A percentile compares a stretch with the other conserved stretches of the same genome.
Conservation (phyloP, 208 protist species). For the Herpetomonas samuelpessoai region DNA sequence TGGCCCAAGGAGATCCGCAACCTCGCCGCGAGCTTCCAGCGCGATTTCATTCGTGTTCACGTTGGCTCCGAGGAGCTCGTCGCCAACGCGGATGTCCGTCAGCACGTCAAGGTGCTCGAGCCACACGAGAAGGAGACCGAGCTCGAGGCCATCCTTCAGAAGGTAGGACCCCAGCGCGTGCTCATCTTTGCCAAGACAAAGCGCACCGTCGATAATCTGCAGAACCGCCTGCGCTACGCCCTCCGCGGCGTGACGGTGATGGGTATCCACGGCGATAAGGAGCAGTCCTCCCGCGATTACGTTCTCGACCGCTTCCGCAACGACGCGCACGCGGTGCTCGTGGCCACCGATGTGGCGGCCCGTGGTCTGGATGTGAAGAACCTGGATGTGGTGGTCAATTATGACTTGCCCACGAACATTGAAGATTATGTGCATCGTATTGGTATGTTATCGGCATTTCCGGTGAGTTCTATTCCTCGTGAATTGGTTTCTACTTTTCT, state of each 20-base stretch:
- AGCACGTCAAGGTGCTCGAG: conserved; percentile 75
- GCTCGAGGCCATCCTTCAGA: conserved; percentile 68
- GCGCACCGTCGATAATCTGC: conserved; percentile 73
- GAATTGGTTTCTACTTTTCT: no score
- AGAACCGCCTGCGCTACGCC: conserved; percentile 54
- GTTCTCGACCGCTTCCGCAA: conserved; percentile 85
- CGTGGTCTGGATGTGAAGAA: conserved; percentile 97
- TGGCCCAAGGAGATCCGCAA: conserved; percentile 88
- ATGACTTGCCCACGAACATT: conserved; percentile 98
- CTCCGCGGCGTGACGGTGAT: conserved; percentile 59
- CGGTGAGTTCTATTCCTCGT: no score
- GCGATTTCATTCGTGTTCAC: conserved; percentile 89
- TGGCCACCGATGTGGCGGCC: conserved; percentile 93
- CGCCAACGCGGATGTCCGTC: conserved; percentile 78
- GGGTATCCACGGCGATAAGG: conserved; percentile 91
- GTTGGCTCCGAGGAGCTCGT: conserved; percentile 89
- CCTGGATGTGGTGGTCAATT: conserved; percentile 99
- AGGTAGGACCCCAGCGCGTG: conserved; percentile 61
- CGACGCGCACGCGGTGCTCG: conserved; percentile 59
- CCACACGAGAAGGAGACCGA: conserved; percentile 75
- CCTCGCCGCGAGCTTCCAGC: conserved; percentile 87
- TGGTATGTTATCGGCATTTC: no score
- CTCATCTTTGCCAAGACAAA: conserved; percentile 93
- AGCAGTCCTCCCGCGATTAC: conserved; percentile 89
- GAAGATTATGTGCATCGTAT: conserved; percentile 99